Evolutionary conservation across 495 filamentous ascomycete genomes (phyloP).

Genomic region (Aspergillus incahuasiensis): DNA sequence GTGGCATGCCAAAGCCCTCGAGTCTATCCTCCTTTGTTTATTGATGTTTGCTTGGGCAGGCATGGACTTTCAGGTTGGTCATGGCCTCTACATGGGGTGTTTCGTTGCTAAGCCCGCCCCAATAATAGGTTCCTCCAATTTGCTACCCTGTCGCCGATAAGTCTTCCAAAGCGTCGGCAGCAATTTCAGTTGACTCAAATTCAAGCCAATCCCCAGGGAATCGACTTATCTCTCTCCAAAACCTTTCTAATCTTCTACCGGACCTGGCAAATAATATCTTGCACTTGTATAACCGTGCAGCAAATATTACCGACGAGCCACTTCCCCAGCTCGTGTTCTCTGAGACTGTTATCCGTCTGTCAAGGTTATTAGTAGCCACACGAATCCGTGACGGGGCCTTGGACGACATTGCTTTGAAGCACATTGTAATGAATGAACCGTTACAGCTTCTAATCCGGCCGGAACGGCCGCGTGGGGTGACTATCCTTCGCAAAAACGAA

Average conservation of each 20-base stretch:
- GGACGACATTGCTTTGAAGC: conserved; percentile 59
- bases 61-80: conserved; percentile 75
- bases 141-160: conserved; percentile 58
- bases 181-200: conserved; percentile 41
- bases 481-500: conserved; percentile 51
- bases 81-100: neutral
- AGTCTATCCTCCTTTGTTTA: conserved; percentile 76
- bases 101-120: neutral
- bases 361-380: conserved; percentile 65
- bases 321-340: conserved; percentile 76
- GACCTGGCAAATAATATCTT: conserved; percentile 79
- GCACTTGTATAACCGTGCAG: conserved; percentile 71
- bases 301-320: conserved; percentile 71
- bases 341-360: conserved; percentile 75
- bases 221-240: conserved; percentile 55
- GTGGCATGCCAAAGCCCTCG: conserved; percentile 95
- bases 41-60: conserved; percentile 81
- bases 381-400: conserved; percentile 65
- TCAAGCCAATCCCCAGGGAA: conserved; percentile 38
- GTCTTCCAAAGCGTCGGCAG: conserved; percentile 38
- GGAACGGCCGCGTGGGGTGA: conserved; percentile 41
- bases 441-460: conserved; percentile 32
- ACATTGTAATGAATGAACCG: conserved; percentile 59
- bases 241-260: conserved; percentile 58
- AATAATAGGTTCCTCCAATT: conserved; percentile 53